Conservation (phyloP, 192 early-diverging fungal species). For the Thamnidium elegans region DNA sequence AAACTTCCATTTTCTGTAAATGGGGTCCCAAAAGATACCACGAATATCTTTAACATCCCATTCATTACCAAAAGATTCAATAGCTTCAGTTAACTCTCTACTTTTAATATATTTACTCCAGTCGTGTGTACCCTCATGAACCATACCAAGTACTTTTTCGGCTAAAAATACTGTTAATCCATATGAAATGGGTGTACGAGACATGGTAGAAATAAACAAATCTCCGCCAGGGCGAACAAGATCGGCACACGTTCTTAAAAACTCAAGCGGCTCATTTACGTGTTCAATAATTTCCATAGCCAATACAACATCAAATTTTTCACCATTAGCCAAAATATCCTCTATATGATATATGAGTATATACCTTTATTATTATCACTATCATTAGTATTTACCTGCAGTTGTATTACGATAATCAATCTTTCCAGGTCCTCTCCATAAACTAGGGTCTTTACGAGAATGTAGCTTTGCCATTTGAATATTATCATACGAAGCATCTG, state of each 20-base stretch:
- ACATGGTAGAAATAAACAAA: constrained; percentile 89
- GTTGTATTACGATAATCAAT: constrained; percentile 67
- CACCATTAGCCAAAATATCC: constrained; percentile 45
- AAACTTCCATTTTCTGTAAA: constrained; percentile 45
- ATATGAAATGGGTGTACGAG: constrained; percentile 73
- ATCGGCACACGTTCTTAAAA: constrained; percentile 63
- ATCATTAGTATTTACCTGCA: constrained; percentile 44
- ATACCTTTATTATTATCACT: background rate
- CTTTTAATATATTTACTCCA: constrained; percentile 83
- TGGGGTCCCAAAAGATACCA: constrained; percentile 56
- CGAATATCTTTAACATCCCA: constrained; percentile 49
- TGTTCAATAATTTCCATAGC: constrained; percentile 94
- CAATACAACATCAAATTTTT: constrained; percentile 75
- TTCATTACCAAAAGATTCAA: constrained; percentile 40
- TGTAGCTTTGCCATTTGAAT: constrained; percentile 77
- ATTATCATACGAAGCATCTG: constrained; percentile 87
- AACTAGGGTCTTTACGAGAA: constrained; percentile 60
- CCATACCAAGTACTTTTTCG: constrained; percentile 74
- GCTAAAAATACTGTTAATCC: constrained; percentile 79
- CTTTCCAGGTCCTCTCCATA: constrained; percentile 47
- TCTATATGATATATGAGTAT: constrained; percentile 43
- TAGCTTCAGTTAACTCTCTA: constrained; percentile 59
- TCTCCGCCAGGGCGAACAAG: constrained; percentile 59
- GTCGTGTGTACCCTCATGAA: constrained; percentile 85
- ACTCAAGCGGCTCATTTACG: constrained; percentile 69